Evolutionary conservation across 352 stramenopile species (phyloP).

Genomic region (Pythium coloratum): DNA sequence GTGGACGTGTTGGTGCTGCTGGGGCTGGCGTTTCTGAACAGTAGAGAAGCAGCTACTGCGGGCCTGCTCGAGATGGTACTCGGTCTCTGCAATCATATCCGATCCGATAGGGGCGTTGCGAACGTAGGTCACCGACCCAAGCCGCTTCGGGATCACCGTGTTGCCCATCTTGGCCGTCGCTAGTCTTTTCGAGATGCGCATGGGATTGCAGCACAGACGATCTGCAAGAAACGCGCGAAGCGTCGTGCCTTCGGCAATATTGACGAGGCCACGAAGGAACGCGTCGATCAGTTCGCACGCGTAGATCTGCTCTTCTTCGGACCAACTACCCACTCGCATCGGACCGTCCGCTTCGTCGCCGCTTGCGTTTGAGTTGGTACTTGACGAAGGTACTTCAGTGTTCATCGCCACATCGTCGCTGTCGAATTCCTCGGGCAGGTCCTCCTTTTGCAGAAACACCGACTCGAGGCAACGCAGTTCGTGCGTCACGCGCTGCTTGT

Average conservation of each 20-base stretch:
- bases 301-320: background rate
- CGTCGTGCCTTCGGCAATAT: constrained; percentile 74
- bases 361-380: background rate
- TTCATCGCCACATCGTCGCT: background rate
- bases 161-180: constrained; percentile 32
- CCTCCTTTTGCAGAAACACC: background rate
- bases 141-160: too few species aligned
- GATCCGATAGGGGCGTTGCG: too few species aligned
- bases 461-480: background rate
- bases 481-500: background rate
- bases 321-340: background rate
- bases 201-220: constrained; percentile 90
- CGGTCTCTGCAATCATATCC: too few species aligned
- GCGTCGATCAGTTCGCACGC: background rate
- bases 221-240: constrained; percentile 86
- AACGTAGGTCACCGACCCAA: too few species aligned
- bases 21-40: too few species aligned
- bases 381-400: background rate
- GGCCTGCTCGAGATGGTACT: too few species aligned
- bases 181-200: constrained; percentile 95
- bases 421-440: background rate
- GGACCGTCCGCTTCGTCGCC: background rate
- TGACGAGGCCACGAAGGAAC: constrained; percentile 36
- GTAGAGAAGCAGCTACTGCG: too few species aligned
- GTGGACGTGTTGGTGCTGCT: too few species aligned